A percentile compares a stretch with the other conserved stretches of the same genome.
These are phyloP conservation scores for Platanus orientalis DNA, from an alignment of 164 flowering plant species.

Conservation along the genomic window DNA sequence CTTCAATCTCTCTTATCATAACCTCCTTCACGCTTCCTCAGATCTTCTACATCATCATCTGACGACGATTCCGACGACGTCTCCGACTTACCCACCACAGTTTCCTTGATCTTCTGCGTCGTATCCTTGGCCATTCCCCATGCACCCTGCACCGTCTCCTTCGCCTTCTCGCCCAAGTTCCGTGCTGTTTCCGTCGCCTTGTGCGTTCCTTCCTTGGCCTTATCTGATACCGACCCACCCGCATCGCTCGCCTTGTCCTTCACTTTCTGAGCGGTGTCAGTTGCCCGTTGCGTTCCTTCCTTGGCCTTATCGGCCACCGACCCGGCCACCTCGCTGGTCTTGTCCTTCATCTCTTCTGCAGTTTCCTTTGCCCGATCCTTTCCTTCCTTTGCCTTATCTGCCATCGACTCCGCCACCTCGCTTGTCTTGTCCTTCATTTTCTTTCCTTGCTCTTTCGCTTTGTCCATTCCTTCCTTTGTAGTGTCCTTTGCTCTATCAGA, in stretches of 20 bases:
- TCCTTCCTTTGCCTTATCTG: too few relatives aligned
- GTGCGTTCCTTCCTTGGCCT: too few relatives aligned
- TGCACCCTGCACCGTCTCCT: slow-evolving; percentile 41
- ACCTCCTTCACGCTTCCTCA: slow-evolving; percentile 19
- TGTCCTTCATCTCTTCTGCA: slow-evolving; percentile 18
- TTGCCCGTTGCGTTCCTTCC: slow-evolving; percentile 10
- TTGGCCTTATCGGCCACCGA: slow-evolving; percentile 19
- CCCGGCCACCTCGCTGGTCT: slow-evolving; percentile 8
- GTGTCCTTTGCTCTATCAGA: slow-evolving; percentile 5
- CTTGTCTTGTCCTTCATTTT: slow-evolving; percentile 8
- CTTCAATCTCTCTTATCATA: slow-evolving; percentile 10
- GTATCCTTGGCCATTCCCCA: slow-evolving; percentile 53
- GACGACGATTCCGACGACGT: not conserved
- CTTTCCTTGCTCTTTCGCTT: slow-evolving; percentile 10
- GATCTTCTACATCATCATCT: slow-evolving; percentile 27
- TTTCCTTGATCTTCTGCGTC: slow-evolving; percentile 52
- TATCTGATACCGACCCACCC: too few relatives aligned
- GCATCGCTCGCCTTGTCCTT: too few relatives aligned
- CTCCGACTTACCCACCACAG: slow-evolving; percentile 38
- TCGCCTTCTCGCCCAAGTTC: slow-evolving; percentile 31
- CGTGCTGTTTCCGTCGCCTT: slow-evolving; percentile 7
- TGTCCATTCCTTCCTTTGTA: not conserved
- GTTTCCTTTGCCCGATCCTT: too few relatives aligned
- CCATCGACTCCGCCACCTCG: slow-evolving; percentile 3
- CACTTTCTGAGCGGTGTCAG: too few relatives aligned